Evolutionary conservation across 1,284 basidiomycete species (phyloP).

Genomic region (Neonothopanus nambi): DNA sequence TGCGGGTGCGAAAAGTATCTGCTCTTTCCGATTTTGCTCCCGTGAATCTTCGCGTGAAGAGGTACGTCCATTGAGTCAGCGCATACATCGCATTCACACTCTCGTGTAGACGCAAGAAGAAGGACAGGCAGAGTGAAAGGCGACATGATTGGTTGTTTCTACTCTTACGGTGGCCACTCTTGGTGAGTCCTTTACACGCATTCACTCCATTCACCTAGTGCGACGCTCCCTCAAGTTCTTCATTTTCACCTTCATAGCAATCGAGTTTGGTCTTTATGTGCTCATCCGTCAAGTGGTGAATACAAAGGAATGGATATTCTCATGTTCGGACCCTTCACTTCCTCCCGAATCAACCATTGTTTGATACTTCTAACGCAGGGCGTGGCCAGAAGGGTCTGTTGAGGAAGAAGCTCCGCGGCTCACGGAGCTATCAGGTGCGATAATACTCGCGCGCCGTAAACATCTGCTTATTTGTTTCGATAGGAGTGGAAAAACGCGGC

Average conservation of each 20-base stretch:
- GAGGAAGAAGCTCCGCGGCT: constrained; percentile 72
- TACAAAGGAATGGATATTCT: constrained; percentile 87
- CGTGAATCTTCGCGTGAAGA: constrained; percentile 78
- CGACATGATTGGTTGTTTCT: constrained; percentile 81
- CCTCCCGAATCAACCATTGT: not conserved
- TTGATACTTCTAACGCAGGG: constrained; percentile 46
- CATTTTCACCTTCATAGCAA: constrained; percentile 83
- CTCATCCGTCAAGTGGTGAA: constrained; percentile 90
- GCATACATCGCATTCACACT: not conserved
- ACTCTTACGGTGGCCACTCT: constrained; percentile 84
- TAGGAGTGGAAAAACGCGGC: constrained; percentile 89
- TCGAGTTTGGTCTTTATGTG: constrained; percentile 88
- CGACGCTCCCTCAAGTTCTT: constrained; percentile 49
- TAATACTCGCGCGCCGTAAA: not conserved
- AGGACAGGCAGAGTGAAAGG: constrained; percentile 45
- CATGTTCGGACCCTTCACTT: constrained; percentile 57
- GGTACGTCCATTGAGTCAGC: constrained; percentile 36
- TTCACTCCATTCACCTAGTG: not conserved
- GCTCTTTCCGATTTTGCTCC: constrained; percentile 94
- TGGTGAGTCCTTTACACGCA: constrained; percentile 53
- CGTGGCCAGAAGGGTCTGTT: constrained; percentile 81
- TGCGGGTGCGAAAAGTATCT: constrained; percentile 71
- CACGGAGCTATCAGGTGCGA: constrained; percentile 66
- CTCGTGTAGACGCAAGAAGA: constrained; percentile 47
- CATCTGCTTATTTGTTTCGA: not conserved